Conservation (phyloP, 345 rosid genomes). For the Populus simonii region DNA sequence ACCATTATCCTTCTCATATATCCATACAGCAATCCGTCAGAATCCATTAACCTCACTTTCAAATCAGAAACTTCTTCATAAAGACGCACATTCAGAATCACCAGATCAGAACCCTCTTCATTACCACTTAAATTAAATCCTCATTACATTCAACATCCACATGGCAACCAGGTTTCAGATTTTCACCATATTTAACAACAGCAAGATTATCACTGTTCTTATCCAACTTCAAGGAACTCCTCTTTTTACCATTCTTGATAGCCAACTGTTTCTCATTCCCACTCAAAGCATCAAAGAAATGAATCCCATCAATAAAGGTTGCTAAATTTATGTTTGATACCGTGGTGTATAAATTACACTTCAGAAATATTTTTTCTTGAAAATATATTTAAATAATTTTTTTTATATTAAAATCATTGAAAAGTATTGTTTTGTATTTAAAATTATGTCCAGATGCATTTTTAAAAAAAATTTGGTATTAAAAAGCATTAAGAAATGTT, state of each 20-base stretch:
- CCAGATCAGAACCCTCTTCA: constrained; percentile 26
- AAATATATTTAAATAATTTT: no score
- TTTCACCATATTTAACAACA: constrained; percentile 47
- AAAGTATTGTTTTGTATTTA: no score
- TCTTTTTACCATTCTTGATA: constrained; percentile 15
- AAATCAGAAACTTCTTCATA: constrained; percentile 58
- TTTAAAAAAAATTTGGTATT: no score
- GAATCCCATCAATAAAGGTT: constrained; percentile 73
- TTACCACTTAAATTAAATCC: constrained; percentile 17
- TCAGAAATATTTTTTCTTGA: no score
- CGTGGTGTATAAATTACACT: no score
- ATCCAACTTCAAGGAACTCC: constrained; percentile 31
- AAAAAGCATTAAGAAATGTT: no score
- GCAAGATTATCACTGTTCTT: constrained; percentile 41
- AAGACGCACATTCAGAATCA: constrained; percentile 53
- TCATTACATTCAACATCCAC: constrained; percentile 21
- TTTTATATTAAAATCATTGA: no score
- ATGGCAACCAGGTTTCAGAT: constrained; percentile 5
- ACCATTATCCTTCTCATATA: constrained; percentile 32
- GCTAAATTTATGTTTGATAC: no score
- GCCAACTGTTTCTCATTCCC: constrained; percentile 33
- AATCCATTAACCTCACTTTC: constrained; percentile 53
- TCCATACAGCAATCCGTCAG: constrained; percentile 57
- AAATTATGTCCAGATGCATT: no score
- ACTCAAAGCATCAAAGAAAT: constrained; percentile 58